phyloP scores from a whole-genome alignment of 495 filamentous ascomycete genomes.

The Tuber microsphaerosporum region DNA sequence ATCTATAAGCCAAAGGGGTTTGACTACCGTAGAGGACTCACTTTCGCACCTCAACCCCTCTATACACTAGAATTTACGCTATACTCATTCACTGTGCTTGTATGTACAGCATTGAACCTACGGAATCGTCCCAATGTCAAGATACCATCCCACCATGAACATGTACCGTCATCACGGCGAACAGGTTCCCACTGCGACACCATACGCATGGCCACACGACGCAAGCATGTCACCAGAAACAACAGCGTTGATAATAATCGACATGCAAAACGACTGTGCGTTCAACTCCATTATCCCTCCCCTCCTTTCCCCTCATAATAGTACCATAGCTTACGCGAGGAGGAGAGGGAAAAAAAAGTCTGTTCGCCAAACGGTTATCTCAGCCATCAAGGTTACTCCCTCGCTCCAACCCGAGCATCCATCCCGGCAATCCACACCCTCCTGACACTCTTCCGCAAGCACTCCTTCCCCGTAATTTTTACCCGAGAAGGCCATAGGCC shows the following conservation, averaged over 20 bases:
- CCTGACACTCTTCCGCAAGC: slow-evolving; percentile 13
- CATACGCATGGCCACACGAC: slow-evolving; percentile 62
- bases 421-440: slow-evolving; percentile 48
- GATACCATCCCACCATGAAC: not conserved
- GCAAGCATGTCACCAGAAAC: slow-evolving; percentile 51
- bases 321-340: slow-evolving; percentile 17
- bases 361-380: slow-evolving; percentile 56
- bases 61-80: not conserved
- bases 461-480: slow-evolving; percentile 51
- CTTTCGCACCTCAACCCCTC: not conserved
- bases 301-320: not conserved
- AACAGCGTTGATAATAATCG: slow-evolving; percentile 61
- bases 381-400: slow-evolving; percentile 54
- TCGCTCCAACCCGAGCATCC: slow-evolving; percentile 49
- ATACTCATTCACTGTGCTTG: not conserved
- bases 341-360: slow-evolving; percentile 45
- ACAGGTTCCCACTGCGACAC: slow-evolving; percentile 41
- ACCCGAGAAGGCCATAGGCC: slow-evolving; percentile 63
- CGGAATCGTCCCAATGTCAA: not conserved
- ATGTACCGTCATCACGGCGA: not conserved
- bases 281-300: slow-evolving; percentile 13
- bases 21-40: not conserved
- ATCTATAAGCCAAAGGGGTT: not conserved
- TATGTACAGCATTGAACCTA: not conserved
- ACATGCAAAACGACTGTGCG: slow-evolving; percentile 67